These are phyloP conservation scores for Boletus edulis DNA, from an alignment of 768 basidiomycete species.

Conservation along the genomic window DNA sequence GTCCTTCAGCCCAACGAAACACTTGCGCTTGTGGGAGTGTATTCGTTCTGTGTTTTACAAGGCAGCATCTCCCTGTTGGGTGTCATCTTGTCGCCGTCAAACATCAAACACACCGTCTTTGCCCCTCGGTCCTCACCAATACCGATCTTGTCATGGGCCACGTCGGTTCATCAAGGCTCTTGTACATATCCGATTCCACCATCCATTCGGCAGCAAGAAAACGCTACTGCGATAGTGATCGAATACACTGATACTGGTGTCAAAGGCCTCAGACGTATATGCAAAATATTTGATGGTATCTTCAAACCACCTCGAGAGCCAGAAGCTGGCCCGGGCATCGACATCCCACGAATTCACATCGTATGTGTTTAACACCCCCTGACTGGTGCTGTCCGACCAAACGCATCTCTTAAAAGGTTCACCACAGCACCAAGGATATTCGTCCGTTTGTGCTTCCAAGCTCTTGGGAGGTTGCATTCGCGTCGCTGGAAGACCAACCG, in stretches of 20 bases:
- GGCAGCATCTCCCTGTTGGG: conserved; percentile 63
- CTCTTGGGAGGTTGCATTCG: conserved; percentile 36
- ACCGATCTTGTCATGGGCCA: conserved; percentile 44
- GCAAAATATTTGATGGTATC: conserved; percentile 57
- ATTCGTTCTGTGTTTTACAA: conserved; percentile 56
- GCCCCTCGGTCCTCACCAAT: conserved; percentile 81
- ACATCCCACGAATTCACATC: conserved; percentile 47
- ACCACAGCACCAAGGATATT: conserved; percentile 27
- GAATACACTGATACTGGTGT: conserved; percentile 59
- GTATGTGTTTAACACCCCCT: conserved; percentile 33
- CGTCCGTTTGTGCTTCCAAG: conserved; percentile 35
- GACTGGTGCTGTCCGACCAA: conserved; percentile 9
- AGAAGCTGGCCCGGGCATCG: conserved; percentile 33
- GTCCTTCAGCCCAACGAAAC: conserved; percentile 48
- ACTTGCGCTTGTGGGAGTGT: conserved; percentile 68
- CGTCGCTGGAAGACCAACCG: not conserved
- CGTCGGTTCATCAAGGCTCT: conserved; percentile 10
- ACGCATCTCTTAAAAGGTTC: conserved; percentile 21
- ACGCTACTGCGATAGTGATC: conserved; percentile 49
- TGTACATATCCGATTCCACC: conserved; percentile 14
- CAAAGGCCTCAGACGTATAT: conserved; percentile 63
- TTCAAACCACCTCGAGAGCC: conserved; percentile 50
- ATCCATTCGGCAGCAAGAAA: conserved; percentile 9
- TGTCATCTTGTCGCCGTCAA: conserved; percentile 43
- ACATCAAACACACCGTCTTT: conserved; percentile 51